Conservation (phyloP, 164 flowering plant genomes). For the Kingdonia uniflora region DNA sequence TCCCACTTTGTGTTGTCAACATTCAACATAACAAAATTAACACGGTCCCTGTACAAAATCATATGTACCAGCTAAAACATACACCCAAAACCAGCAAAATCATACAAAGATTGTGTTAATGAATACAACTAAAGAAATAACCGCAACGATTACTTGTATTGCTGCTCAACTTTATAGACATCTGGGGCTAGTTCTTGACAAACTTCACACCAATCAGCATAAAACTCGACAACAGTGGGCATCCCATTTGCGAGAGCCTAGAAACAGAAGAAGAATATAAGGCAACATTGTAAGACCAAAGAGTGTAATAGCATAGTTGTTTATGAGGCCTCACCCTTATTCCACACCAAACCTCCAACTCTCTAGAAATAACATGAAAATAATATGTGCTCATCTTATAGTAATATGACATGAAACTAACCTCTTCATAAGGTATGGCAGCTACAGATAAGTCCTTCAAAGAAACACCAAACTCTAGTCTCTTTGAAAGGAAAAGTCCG, state of each 20-base stretch:
- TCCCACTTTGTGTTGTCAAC: slow-evolving; percentile 99
- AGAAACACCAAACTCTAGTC: slow-evolving; percentile 84
- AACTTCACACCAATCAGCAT: slow-evolving; percentile 99
- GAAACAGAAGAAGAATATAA: slow-evolving; percentile 6
- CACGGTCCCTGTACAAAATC: slow-evolving; percentile 49
- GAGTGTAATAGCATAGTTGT: too few species aligned
- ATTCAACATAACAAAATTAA: slow-evolving; percentile 93
- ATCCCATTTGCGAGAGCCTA: slow-evolving; percentile 90
- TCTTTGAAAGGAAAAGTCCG: slow-evolving; percentile 51
- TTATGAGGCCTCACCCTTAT: too few species aligned
- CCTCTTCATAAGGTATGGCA: slow-evolving; percentile 84
- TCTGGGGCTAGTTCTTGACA: slow-evolving; percentile 94
- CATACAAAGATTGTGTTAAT: too few species aligned
- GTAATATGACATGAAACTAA: slow-evolving; percentile 12
- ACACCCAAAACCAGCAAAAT: too few species aligned
- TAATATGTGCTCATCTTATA: not conserved
- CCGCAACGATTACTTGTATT: slow-evolving; percentile 81
- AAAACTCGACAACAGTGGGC: slow-evolving; percentile 97
- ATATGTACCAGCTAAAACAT: not conserved
- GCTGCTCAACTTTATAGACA: slow-evolving; percentile 87
- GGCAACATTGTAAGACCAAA: too few species aligned
- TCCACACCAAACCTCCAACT: too few species aligned
- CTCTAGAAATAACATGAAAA: not conserved
- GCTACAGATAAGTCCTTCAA: slow-evolving; percentile 70
- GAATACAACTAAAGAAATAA: too few species aligned